These are phyloP conservation scores for Coniochaeta prunicola DNA, from an alignment of 2,329 filamentous ascomycete species.

Conservation along the genomic window DNA sequence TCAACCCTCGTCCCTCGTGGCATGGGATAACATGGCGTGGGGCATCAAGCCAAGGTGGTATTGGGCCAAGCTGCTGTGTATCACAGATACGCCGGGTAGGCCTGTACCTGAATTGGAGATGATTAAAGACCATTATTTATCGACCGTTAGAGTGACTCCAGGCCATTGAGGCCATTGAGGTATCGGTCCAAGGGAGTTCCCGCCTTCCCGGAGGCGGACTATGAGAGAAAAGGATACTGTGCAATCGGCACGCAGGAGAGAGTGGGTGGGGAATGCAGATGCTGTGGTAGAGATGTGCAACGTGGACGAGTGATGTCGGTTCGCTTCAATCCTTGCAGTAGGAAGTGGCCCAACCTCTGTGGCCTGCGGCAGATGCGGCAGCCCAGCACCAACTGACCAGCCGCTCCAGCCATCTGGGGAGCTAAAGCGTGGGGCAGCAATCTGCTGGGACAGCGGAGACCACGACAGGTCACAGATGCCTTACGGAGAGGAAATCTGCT, in stretches of 20 bases:
- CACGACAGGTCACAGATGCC: background rate
- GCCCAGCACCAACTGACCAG: background rate
- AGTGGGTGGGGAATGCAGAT: background rate
- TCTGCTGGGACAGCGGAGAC: background rate
- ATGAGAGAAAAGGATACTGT: background rate
- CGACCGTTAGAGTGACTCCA: background rate
- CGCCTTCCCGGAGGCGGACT: background rate
- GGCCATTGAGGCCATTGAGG: background rate
- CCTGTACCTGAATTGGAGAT: background rate
- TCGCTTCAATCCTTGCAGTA: conserved; percentile 1
- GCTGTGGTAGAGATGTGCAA: conserved; percentile 2
- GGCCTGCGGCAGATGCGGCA: conserved; percentile 1
- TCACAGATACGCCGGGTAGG: too few species aligned
- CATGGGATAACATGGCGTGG: background rate
- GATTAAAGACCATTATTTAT: background rate
- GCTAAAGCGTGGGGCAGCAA: background rate
- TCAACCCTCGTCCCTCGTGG: background rate
- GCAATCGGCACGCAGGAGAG: background rate
- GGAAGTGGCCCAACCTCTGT: background rate
- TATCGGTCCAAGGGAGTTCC: background rate
- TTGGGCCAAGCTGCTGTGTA: background rate
- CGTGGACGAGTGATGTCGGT: conserved; percentile 2
- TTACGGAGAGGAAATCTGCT: background rate
- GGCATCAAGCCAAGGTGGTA: background rate
- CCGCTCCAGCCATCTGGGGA: background rate